A percentile compares a stretch with the other conserved stretches of the same genome.
Evolutionary conservation across 371 early-diverging fungal species (phyloP).

Genomic region (Mucor circinelloides): DNA sequence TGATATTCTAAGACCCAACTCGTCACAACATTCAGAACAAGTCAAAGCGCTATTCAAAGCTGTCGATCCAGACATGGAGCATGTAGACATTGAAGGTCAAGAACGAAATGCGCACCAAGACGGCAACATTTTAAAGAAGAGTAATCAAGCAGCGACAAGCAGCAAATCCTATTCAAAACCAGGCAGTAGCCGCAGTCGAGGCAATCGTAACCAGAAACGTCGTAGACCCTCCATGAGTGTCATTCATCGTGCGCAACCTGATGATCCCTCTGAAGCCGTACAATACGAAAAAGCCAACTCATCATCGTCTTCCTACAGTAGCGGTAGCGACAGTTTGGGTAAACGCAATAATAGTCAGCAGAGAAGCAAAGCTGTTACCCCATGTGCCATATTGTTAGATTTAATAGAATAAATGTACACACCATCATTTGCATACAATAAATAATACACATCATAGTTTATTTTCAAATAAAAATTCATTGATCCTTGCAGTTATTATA

Average conservation of each 20-base stretch:
- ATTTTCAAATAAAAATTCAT: too few species aligned
- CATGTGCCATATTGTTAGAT: background rate
- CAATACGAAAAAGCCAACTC: background rate
- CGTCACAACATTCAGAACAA: background rate
- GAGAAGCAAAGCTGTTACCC: background rate
- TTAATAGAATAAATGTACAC: conserved; percentile 6
- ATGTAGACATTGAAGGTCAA: background rate
- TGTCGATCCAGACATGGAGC: conserved; percentile 8
- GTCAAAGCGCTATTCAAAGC: conserved; percentile 5
- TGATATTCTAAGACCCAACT: background rate
- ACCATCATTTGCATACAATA: too few species aligned
- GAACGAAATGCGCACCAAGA: background rate
- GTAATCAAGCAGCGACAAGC: background rate
- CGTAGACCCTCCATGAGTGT: conserved; percentile 9
- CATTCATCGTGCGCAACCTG: background rate
- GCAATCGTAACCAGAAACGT: background rate
- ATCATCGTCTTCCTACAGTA: conserved; percentile 1
- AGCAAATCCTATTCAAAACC: background rate
- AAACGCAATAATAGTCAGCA: background rate
- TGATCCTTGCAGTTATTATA: too few species aligned
- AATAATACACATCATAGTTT: too few species aligned
- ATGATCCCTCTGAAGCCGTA: background rate
- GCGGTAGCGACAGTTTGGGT: background rate
- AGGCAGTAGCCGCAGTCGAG: background rate
- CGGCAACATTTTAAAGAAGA: background rate